Percentiles rank a stretch among this genome's conserved stretches.
phyloP scores from a whole-genome alignment of 176 grass and related monocot genomes.

The Poa pratensis region DNA sequence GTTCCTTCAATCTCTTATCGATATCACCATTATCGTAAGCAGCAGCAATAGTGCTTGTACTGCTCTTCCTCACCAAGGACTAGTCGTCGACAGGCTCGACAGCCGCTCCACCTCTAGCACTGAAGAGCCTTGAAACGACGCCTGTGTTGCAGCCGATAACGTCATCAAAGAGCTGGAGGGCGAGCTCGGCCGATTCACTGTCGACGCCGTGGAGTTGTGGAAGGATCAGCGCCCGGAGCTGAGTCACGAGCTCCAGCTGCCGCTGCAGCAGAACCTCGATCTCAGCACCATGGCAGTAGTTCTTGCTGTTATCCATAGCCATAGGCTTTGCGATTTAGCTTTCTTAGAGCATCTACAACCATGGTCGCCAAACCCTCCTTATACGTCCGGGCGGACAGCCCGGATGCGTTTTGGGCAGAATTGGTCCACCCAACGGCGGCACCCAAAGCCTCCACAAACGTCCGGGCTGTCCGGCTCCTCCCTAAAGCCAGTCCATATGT shows the following conservation, averaged over 20 bases:
- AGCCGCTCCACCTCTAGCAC: background rate
- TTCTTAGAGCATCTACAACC: too few relatives aligned
- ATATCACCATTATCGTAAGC: background rate
- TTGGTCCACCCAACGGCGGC: too few relatives aligned
- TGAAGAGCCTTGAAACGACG: background rate
- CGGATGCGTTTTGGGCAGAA: too few relatives aligned
- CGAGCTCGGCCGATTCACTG: background rate
- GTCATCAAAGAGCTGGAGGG: constrained; percentile 16
- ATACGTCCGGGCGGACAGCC: too few relatives aligned
- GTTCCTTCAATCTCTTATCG: background rate
- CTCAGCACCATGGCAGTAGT: background rate
- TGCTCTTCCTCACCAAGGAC: background rate
- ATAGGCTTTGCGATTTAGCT: background rate
- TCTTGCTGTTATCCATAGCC: constrained; percentile 7
- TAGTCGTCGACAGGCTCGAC: background rate
- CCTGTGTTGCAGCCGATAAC: constrained; percentile 7
- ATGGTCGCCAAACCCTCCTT: too few relatives aligned
- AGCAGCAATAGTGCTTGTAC: background rate
- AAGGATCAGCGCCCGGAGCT: constrained; percentile 44
- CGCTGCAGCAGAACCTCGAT: constrained; percentile 19
- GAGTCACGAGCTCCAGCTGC: constrained; percentile 34
- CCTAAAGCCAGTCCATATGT: too few relatives aligned
- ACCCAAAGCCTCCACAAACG: too few relatives aligned
- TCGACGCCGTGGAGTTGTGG: background rate
- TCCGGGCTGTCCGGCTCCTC: too few relatives aligned